Percentiles rank a stretch among this genome's conserved stretches.
phyloP scores from a whole-genome alignment of 1,284 basidiomycete species.

The Cerrena zonata region DNA sequence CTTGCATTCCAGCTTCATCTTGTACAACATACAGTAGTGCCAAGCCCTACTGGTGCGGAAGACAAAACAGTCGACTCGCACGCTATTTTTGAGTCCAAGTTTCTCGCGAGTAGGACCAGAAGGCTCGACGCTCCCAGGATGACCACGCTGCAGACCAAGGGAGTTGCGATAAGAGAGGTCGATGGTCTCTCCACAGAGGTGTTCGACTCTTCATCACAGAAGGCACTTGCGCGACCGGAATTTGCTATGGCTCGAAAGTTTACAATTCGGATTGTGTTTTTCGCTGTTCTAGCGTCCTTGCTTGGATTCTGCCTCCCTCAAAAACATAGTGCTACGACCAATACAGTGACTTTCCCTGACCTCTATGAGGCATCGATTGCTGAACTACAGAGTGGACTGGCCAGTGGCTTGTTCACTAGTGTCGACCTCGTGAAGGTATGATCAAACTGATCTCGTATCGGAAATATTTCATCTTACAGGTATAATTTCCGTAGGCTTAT shows the following conservation, averaged over 20 bases:
- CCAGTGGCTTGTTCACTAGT: constrained; percentile 33
- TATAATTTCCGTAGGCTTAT: constrained; percentile 44
- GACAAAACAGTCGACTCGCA: no score
- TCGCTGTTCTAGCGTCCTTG: neutral
- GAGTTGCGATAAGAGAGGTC: neutral
- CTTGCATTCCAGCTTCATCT: no score
- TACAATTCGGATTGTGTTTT: neutral
- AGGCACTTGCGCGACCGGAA: no score
- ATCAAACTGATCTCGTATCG: neutral
- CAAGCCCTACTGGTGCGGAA: no score
- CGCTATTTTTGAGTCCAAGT: neutral
- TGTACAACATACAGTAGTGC: no score
- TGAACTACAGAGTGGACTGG: constrained; percentile 35
- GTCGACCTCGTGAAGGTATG: constrained; percentile 38
- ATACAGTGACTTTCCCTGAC: constrained; percentile 25
- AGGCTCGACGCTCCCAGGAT: neutral
- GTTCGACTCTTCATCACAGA: no score
- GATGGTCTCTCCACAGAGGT: neutral
- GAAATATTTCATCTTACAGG: neutral
- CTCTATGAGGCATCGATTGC: constrained; percentile 39
- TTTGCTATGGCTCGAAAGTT: neutral
- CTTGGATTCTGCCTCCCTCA: neutral
- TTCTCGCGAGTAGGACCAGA: neutral
- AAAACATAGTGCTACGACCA: neutral
- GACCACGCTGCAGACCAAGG: neutral